These are phyloP conservation scores for Mycosphaerella sp. DNA, from an alignment of 2,329 filamentous ascomycete species.

Conservation along the genomic window DNA sequence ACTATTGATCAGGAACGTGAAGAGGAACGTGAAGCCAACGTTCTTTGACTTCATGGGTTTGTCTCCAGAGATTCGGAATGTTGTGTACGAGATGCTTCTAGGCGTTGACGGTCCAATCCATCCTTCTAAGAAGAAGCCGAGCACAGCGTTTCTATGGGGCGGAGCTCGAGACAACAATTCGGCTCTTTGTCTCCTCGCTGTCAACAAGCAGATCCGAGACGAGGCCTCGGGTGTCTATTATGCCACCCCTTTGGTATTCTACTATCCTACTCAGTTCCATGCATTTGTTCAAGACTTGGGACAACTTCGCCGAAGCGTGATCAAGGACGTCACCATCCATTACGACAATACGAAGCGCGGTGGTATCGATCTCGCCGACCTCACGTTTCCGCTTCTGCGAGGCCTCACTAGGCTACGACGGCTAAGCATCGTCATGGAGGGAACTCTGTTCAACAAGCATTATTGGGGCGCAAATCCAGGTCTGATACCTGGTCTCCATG, in stretches of 20 bases:
- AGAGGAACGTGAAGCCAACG: not conserved
- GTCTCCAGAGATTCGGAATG: conserved; percentile 27
- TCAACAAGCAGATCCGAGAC: conserved; percentile 25
- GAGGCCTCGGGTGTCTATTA: conserved; percentile 29
- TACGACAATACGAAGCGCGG: conserved; percentile 22
- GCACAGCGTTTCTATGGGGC: not conserved
- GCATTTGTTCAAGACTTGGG: conserved; percentile 21
- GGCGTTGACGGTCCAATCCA: conserved; percentile 20
- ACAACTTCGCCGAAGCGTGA: conserved; percentile 12
- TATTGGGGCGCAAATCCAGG: conserved; percentile 17
- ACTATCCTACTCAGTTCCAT: conserved; percentile 23
- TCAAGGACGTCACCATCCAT: conserved; percentile 26
- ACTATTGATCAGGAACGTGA: not conserved
- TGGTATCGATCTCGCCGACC: conserved; percentile 20
- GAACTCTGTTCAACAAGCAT: not conserved
- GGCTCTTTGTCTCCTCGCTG: conserved; percentile 22
- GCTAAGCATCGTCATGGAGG: conserved; percentile 21
- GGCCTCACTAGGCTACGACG: conserved; percentile 17
- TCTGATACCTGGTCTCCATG: conserved; percentile 17
- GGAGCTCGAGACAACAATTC: conserved; percentile 9
- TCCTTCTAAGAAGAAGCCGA: conserved; percentile 18
- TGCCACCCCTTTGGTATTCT: conserved; percentile 27
- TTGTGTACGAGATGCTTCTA: conserved; percentile 24
- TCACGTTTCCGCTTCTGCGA: conserved; percentile 19
- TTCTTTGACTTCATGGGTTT: conserved; percentile 24